Evolutionary conservation across 75 land plant species (phyloP).

Genomic region (Cupressus sempervirens): DNA sequence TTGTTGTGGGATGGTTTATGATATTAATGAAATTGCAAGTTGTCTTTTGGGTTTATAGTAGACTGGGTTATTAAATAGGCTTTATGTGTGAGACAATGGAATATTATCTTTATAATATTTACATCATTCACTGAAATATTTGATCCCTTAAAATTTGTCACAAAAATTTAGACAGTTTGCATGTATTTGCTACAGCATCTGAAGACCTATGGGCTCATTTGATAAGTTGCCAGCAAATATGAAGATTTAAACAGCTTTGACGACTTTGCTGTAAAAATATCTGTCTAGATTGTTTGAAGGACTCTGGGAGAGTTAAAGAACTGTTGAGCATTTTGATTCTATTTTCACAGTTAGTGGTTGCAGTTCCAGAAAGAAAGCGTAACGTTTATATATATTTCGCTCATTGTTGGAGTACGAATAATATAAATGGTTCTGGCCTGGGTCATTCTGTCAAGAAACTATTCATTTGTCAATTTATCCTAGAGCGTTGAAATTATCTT

Average conservation of each 20-base stretch:
- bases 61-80: neutral
- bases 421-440: neutral
- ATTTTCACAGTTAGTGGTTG: neutral
- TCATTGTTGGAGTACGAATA: neutral
- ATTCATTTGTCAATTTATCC: neutral
- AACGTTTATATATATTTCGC: neutral
- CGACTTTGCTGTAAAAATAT: neutral
- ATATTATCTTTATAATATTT: neutral
- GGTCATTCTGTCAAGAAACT: neutral
- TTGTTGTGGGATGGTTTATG: neutral
- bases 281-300: neutral
- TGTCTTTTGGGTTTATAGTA: neutral
- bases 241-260: neutral
- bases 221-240: neutral
- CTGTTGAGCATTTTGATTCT: neutral
- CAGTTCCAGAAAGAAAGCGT: neutral
- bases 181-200: neutral
- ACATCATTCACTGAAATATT: neutral
- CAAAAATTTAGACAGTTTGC: neutral
- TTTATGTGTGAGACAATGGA: neutral
- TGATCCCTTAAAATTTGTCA: neutral
- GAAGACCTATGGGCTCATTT: neutral
- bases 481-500: neutral
- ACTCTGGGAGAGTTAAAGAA: neutral
- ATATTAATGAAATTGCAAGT: neutral